phyloP scores from a whole-genome alignment of 208 protist genomes.

The Leishmania martiniquensis region DNA sequence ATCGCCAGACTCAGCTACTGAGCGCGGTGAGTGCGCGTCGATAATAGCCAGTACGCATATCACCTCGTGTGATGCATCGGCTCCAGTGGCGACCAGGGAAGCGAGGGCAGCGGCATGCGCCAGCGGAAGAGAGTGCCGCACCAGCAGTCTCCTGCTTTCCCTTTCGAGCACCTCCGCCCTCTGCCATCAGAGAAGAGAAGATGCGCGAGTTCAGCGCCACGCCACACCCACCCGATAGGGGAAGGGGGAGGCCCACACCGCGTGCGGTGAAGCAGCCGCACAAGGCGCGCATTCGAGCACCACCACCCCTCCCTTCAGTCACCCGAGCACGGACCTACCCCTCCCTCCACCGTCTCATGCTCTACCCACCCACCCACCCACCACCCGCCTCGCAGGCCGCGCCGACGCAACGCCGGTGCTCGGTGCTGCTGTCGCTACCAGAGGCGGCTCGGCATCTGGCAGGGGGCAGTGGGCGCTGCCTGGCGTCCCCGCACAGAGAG shows the following conservation, averaged over 20 bases:
- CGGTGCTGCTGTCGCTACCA: not conserved
- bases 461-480: no score
- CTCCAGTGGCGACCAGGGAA: no score
- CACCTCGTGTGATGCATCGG: no score
- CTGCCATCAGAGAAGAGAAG: no score
- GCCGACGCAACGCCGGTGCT: conserved; percentile 1
- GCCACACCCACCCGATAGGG: not conserved
- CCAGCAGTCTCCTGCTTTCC: not conserved
- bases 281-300: not conserved
- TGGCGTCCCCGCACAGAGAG: no score
- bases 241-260: not conserved
- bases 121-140: no score
- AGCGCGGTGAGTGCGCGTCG: no score
- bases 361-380: not conserved
- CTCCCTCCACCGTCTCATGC: no score
- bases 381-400: not conserved
- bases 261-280: not conserved
- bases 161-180: not conserved
- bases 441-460: not conserved
- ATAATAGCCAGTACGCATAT: no score
- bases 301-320: not conserved
- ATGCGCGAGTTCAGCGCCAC: not conserved
- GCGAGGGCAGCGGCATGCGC: not conserved
- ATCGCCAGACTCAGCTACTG: no score
- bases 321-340: not conserved